These are phyloP conservation scores for Emmonsiellopsis sp. DNA, from an alignment of 2,329 filamentous ascomycete species.

Conservation along the genomic window DNA sequence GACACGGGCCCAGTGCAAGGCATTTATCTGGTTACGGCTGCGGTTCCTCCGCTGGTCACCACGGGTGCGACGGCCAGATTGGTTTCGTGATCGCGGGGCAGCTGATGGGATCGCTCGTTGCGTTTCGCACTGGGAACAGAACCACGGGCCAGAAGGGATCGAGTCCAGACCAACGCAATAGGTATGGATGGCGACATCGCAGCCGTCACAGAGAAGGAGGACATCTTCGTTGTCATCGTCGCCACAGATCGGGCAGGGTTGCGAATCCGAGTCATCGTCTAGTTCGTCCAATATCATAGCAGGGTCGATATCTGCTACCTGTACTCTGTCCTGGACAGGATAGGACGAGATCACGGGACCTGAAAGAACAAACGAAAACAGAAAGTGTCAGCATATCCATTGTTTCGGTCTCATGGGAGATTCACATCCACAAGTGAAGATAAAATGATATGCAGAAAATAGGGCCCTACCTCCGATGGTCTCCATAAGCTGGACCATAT, in stretches of 20 bases:
- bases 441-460: constrained; percentile 7
- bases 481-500: constrained; percentile 76
- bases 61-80: constrained; percentile 40
- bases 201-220: constrained; percentile 82
- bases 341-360: constrained; percentile 52
- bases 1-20: constrained; percentile 61
- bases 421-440: background rate
- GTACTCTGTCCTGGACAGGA: constrained; percentile 44
- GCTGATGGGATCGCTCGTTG: constrained; percentile 33
- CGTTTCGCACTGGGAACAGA: constrained; percentile 70
- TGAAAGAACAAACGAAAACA: constrained; percentile 19
- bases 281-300: constrained; percentile 58
- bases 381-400: background rate
- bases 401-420: background rate
- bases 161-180: constrained; percentile 78
- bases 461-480: constrained; percentile 63
- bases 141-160: constrained; percentile 74
- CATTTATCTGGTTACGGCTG: constrained; percentile 33
- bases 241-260: constrained; percentile 78
- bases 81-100: constrained; percentile 28
- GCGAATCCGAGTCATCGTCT: constrained; percentile 55
- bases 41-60: constrained; percentile 36
- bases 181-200: constrained; percentile 82
- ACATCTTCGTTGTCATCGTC: constrained; percentile 72
- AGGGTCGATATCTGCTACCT: constrained; percentile 84